These are phyloP conservation scores for Fomitiporia mediterranea DNA, from an alignment of 1,284 basidiomycete genomes.

Conservation along the genomic window DNA sequence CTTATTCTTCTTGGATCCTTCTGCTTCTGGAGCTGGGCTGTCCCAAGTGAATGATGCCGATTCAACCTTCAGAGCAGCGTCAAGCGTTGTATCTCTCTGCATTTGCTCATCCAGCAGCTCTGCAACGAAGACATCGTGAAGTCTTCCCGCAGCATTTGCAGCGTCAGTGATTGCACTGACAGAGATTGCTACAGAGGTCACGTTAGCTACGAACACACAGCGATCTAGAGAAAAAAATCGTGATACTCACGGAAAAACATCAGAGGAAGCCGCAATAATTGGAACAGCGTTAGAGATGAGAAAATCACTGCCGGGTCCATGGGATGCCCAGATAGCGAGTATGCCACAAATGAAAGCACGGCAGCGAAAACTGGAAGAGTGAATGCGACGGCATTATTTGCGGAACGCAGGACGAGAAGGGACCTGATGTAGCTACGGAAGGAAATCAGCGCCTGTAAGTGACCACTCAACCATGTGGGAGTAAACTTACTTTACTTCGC, in stretches of 20 bases:
- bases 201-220: constrained; percentile 28
- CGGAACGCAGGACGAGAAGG: constrained; percentile 70
- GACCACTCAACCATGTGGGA: background rate
- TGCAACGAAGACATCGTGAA: constrained; percentile 72
- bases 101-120: constrained; percentile 63
- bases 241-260: constrained; percentile 63
- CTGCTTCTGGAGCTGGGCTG: constrained; percentile 52
- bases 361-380: constrained; percentile 78
- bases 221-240: constrained; percentile 19
- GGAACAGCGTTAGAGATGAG: constrained; percentile 80
- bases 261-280: constrained; percentile 66
- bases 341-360: constrained; percentile 83
- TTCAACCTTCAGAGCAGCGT: constrained; percentile 59
- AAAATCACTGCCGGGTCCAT: constrained; percentile 74
- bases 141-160: constrained; percentile 64
- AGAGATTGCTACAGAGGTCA: constrained; percentile 53
- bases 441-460: background rate
- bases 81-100: constrained; percentile 44
- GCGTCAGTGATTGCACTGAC: constrained; percentile 78
- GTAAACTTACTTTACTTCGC: constrained; percentile 60
- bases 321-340: constrained; percentile 63
- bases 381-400: constrained; percentile 62
- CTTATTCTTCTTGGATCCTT: constrained; percentile 35
- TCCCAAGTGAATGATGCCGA: constrained; percentile 85
- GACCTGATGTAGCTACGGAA: constrained; percentile 64